A percentile compares a stretch with the other conserved stretches of the same genome.
phyloP scores from a whole-genome alignment of 768 basidiomycete species.

The Russula ochroleuca region DNA sequence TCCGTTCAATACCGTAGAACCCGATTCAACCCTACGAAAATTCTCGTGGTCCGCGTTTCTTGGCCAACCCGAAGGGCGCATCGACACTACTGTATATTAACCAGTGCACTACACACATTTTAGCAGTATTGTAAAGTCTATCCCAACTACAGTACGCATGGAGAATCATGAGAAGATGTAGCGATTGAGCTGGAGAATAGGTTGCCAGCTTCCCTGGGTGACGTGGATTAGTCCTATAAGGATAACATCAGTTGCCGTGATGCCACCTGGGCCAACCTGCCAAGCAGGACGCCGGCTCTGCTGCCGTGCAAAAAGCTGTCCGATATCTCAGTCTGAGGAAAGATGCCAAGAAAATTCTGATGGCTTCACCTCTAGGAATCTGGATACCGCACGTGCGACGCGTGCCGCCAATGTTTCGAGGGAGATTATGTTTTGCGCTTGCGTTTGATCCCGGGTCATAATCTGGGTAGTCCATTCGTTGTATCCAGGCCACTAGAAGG shows the following conservation, averaged over 20 bases:
- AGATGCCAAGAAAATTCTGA: background rate
- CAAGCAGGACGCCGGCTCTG: background rate
- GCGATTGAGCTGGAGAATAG: constrained; percentile 19
- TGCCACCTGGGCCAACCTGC: constrained; percentile 15
- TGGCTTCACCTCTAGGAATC: constrained; percentile 10
- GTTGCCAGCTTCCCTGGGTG: constrained; percentile 24
- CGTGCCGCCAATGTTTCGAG: constrained; percentile 4
- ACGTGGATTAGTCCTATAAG: constrained; percentile 21
- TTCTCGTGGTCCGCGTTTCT: too few relatives aligned
- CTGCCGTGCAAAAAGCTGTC: background rate
- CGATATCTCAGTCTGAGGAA: background rate
- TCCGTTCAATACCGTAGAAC: too few relatives aligned
- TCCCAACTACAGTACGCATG: too few relatives aligned
- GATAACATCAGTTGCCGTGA: constrained; percentile 13
- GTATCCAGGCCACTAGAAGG: constrained; percentile 20
- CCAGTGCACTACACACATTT: too few relatives aligned
- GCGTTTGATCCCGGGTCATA: constrained; percentile 15
- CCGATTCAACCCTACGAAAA: too few relatives aligned
- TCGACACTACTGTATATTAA: too few relatives aligned
- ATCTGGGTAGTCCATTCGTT: constrained; percentile 8
- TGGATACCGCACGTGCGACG: constrained; percentile 13
- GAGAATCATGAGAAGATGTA: background rate
- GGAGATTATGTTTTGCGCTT: background rate
- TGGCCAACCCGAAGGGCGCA: too few relatives aligned
- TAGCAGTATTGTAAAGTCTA: too few relatives aligned